Percentiles rank a stretch among this genome's conserved stretches.
Conservation (phyloP, 2,329 filamentous ascomycete genomes). For the Botrytis medusae region DNA sequence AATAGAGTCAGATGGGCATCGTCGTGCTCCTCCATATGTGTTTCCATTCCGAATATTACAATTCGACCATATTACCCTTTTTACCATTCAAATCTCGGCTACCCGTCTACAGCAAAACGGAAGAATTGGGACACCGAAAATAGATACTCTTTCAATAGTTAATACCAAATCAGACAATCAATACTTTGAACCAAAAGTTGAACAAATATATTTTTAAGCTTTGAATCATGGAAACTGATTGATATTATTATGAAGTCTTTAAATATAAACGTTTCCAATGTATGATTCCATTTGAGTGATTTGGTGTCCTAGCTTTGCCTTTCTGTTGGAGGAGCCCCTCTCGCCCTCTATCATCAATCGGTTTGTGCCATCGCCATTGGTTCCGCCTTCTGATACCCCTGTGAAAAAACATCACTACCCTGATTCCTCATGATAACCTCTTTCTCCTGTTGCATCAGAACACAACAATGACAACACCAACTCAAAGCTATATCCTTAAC, state of each 20-base stretch:
- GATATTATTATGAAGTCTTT: background rate
- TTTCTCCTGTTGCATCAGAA: slow-evolving; percentile 36
- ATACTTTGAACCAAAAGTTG: background rate
- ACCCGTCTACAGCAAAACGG: background rate
- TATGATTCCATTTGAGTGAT: background rate
- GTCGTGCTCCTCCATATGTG: background rate
- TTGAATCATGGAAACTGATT: no score
- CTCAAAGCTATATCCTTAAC: slow-evolving; percentile 42
- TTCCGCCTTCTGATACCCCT: slow-evolving; percentile 26
- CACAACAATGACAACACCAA: slow-evolving; percentile 39
- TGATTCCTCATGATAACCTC: slow-evolving; percentile 29
- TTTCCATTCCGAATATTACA: background rate
- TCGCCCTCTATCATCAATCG: background rate
- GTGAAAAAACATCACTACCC: background rate
- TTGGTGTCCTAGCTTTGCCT: background rate
- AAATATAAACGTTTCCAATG: background rate
- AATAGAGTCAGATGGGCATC: background rate
- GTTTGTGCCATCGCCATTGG: slow-evolving; percentile 24
- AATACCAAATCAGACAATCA: background rate
- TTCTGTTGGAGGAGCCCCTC: background rate
- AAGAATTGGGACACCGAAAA: background rate
- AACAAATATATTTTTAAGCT: no score
- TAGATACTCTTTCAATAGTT: background rate
- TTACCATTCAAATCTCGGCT: background rate
- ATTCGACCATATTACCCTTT: background rate